Percentiles rank a stretch among this genome's conserved stretches.
Conservation (phyloP, 768 basidiomycete genomes). For the Lepiota venenata region DNA sequence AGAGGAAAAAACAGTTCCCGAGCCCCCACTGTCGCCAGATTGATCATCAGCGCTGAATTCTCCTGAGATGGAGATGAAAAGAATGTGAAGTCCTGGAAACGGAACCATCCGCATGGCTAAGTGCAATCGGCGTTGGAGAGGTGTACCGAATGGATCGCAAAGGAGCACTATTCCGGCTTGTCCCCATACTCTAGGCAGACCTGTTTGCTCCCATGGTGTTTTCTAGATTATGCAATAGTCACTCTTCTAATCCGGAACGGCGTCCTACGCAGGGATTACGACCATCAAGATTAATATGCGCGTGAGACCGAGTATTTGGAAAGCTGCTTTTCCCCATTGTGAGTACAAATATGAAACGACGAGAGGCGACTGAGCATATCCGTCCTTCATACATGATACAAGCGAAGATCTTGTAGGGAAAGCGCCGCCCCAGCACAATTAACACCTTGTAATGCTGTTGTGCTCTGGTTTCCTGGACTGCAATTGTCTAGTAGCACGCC, state of each 20-base stretch:
- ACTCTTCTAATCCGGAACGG: conserved; percentile 49
- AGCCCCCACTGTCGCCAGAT: conserved; percentile 14
- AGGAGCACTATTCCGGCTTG: conserved; percentile 41
- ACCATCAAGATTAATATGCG: conserved; percentile 48
- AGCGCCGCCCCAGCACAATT: conserved; percentile 52
- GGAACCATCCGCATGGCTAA: conserved; percentile 31
- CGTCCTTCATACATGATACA: conserved; percentile 43
- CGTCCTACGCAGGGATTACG: conserved; percentile 38
- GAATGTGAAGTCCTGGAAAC: conserved; percentile 31
- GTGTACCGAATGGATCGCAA: conserved; percentile 36
- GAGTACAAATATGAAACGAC: conserved; percentile 57
- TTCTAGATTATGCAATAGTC: conserved; percentile 47
- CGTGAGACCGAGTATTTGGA: conserved; percentile 56
- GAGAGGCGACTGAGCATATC: conserved; percentile 54
- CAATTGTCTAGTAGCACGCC: conserved; percentile 36
- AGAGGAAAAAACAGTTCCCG: conserved; percentile 25
- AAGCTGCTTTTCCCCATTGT: conserved; percentile 54
- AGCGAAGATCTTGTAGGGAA: conserved; percentile 53
- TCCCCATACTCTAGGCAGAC: conserved; percentile 32
- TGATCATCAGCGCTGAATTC: conserved; percentile 22
- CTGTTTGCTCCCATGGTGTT: conserved; percentile 25
- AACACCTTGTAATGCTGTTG: conserved; percentile 37
- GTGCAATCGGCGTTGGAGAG: conserved; percentile 36
- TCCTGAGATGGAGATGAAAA: conserved; percentile 28
- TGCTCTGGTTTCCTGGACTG: conserved; percentile 40